These are phyloP conservation scores for Fragaria ananassa DNA, from an alignment of 306 rosid genomes.

Conservation along the genomic window DNA sequence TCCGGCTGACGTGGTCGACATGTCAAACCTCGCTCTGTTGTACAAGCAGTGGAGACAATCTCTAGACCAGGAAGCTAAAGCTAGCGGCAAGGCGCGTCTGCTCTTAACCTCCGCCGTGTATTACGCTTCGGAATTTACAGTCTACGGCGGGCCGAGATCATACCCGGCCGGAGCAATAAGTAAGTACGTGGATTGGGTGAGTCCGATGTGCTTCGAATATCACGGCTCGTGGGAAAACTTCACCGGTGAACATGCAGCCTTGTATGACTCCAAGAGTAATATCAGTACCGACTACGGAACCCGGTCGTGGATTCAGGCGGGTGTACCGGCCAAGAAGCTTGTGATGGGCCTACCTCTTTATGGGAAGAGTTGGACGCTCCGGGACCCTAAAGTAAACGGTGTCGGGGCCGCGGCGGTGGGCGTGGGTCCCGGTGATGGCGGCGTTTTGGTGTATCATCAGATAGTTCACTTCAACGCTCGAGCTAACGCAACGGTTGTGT, in stretches of 20 bases:
- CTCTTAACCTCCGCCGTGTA: slow-evolving; percentile 62
- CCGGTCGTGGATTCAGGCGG: slow-evolving; percentile 60
- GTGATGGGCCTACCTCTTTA: slow-evolving; percentile 73
- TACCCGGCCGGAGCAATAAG: slow-evolving; percentile 49
- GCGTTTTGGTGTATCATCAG: slow-evolving; percentile 40
- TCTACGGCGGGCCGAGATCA: slow-evolving; percentile 33
- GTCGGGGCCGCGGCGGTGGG: slow-evolving; percentile 51
- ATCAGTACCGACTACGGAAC: slow-evolving; percentile 51
- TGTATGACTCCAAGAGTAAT: slow-evolving; percentile 43
- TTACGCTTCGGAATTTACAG: slow-evolving; percentile 36
- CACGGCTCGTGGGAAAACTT: slow-evolving; percentile 61
- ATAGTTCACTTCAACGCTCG: slow-evolving; percentile 40
- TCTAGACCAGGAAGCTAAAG: slow-evolving; percentile 30
- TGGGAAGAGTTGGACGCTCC: slow-evolving; percentile 62
- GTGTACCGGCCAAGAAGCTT: slow-evolving; percentile 45
- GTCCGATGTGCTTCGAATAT: slow-evolving; percentile 76
- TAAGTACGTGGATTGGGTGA: slow-evolving; percentile 55
- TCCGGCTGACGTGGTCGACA: slow-evolving; percentile 42
- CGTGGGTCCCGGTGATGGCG: slow-evolving; percentile 43
- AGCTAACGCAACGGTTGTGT: slow-evolving; percentile 38
- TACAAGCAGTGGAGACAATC: slow-evolving; percentile 54
- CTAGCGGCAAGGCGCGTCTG: slow-evolving; percentile 31
- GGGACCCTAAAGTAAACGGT: slow-evolving; percentile 37
- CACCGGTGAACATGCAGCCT: slow-evolving; percentile 51
- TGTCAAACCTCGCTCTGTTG: slow-evolving; percentile 57